These are phyloP conservation scores for Tylopilus vinaceipallidus DNA, from an alignment of 768 basidiomycete species.

Conservation along the genomic window DNA sequence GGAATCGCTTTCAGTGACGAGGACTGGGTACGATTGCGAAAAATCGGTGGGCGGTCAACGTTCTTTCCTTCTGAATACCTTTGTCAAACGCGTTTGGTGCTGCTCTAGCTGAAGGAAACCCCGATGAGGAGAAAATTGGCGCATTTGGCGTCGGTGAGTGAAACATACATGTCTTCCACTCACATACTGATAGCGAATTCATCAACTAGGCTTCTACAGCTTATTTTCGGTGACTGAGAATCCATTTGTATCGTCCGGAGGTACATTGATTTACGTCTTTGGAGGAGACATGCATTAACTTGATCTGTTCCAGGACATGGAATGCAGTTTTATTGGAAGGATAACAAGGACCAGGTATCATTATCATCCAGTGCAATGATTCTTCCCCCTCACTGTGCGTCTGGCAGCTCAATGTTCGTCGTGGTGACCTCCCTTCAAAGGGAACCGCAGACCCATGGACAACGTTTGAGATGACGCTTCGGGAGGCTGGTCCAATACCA, in stretches of 20 bases:
- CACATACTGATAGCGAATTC: not conserved
- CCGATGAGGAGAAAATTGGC: constrained; percentile 26
- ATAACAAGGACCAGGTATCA: constrained; percentile 79
- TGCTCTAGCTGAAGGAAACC: constrained; percentile 23
- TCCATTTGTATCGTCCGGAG: constrained; percentile 79
- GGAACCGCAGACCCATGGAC: constrained; percentile 62
- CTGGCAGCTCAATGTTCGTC: constrained; percentile 72
- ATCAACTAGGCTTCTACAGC: constrained; percentile 63
- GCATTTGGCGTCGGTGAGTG: constrained; percentile 26
- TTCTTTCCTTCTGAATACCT: not conserved
- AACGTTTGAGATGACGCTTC: constrained; percentile 82
- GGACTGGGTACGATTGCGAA: constrained; percentile 17
- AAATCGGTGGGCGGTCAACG: constrained; percentile 8
- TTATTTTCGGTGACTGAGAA: constrained; percentile 82
- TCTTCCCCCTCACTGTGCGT: constrained; percentile 2
- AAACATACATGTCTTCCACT: not conserved
- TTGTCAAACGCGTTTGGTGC: not conserved
- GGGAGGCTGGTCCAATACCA: constrained; percentile 79
- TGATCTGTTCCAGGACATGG: constrained; percentile 63
- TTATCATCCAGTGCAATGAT: not conserved
- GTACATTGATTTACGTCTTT: constrained; percentile 37
- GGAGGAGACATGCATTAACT: no score
- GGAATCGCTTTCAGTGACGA: constrained; percentile 68
- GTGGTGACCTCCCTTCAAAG: constrained; percentile 57
- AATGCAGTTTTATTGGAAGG: constrained; percentile 98